phyloP scores from a whole-genome alignment of 2,329 filamentous ascomycete genomes.

The Calonectria ilicicola region DNA sequence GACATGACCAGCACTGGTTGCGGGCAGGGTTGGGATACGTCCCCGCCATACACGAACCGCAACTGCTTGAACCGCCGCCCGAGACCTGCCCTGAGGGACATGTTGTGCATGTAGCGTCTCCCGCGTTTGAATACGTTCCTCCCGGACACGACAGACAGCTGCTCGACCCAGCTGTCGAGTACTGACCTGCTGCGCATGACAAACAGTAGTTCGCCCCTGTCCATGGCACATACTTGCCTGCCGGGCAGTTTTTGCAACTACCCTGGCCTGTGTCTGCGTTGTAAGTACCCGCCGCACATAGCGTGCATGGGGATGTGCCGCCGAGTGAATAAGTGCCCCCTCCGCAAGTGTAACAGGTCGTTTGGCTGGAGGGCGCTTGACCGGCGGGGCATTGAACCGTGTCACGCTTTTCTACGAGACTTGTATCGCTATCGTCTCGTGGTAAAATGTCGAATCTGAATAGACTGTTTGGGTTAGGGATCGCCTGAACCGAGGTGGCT shows the following conservation, averaged over 20 bases:
- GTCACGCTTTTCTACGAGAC: too few species aligned
- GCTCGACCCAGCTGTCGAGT: not conserved
- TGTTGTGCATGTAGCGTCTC: not conserved
- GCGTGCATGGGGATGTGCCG: too few species aligned
- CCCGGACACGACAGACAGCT: not conserved
- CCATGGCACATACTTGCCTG: not conserved
- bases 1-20: not conserved
- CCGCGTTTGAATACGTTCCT: not conserved
- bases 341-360: too few species aligned
- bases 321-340: too few species aligned
- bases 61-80: not conserved
- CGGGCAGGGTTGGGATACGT: not conserved
- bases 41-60: not conserved
- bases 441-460: too few species aligned
- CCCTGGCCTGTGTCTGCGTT: too few species aligned
- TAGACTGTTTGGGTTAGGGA: too few species aligned
- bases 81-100: not conserved
- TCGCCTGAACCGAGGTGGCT: too few species aligned
- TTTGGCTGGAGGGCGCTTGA: too few species aligned
- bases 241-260: not conserved
- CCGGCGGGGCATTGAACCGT: too few species aligned
- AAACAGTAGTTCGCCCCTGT: not conserved
- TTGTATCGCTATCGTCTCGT: too few species aligned
- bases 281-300: too few species aligned
- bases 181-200: not conserved